A percentile compares a stretch with the other conserved stretches of the same genome.
Conservation (phyloP, 2,329 filamentous ascomycete species). For the Aaosphaeria pasadenensis region DNA sequence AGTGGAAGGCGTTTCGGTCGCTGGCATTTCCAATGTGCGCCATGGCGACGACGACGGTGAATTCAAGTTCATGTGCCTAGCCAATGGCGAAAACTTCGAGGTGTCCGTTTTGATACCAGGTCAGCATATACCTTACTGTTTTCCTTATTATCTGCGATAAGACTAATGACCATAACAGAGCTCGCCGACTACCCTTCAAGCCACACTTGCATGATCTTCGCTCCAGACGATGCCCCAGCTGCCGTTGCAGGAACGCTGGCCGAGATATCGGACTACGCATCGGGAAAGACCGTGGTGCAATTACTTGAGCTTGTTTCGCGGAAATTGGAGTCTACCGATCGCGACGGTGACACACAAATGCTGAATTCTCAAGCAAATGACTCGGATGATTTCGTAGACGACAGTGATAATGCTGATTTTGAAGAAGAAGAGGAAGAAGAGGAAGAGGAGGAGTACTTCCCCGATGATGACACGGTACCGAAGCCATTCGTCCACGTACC, state of each 20-base stretch:
- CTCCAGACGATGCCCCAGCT: slow-evolving; percentile 46
- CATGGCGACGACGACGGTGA: slow-evolving; percentile 70
- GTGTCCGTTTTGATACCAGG: slow-evolving; percentile 40
- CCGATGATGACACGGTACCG: slow-evolving; percentile 38
- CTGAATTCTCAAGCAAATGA: slow-evolving; percentile 33
- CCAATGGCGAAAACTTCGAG: slow-evolving; percentile 25
- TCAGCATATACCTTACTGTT: slow-evolving; percentile 5
- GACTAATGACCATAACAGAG: slow-evolving; percentile 37
- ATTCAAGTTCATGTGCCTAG: slow-evolving; percentile 55
- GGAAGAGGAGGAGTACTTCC: slow-evolving; percentile 32
- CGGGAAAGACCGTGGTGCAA: slow-evolving; percentile 47
- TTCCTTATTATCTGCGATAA: background rate
- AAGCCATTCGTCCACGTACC: slow-evolving; percentile 13
- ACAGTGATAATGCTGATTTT: slow-evolving; percentile 11
- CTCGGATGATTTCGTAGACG: slow-evolving; percentile 27
- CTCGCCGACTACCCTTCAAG: slow-evolving; percentile 58
- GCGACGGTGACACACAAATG: slow-evolving; percentile 44
- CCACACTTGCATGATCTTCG: slow-evolving; percentile 59
- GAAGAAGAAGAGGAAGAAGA: slow-evolving; percentile 34
- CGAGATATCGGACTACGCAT: slow-evolving; percentile 40
- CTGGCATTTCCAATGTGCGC: slow-evolving; percentile 54
- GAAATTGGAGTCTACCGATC: slow-evolving; percentile 31
- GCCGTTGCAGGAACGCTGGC: slow-evolving; percentile 45
- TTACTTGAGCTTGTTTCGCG: slow-evolving; percentile 48
- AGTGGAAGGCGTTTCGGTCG: slow-evolving; percentile 36